Evolutionary conservation across 2,329 filamentous ascomycete species (phyloP), one percentile per base, ranked within the genome.

Genomic region (Diplocarpon rosae): DNA sequence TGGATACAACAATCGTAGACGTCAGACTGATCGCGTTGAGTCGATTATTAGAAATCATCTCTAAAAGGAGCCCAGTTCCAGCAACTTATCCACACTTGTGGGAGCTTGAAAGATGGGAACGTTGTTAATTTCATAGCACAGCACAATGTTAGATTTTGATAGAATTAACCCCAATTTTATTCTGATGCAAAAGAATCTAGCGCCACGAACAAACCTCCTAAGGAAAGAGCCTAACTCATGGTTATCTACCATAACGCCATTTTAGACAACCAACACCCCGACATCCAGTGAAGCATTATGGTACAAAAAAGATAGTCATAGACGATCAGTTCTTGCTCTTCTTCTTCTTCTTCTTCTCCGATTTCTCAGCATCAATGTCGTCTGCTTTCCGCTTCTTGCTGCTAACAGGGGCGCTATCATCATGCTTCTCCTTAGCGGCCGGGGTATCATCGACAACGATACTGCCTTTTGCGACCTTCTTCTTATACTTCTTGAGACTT

Each of bases 401-500:
- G 57, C 73, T 73, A 29, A 38, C 42, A 16, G 48, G 46, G 32
- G 49, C 39, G 17, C 29, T 55, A 31, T 53, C 54, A 29, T 52
- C 58, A 34, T 64, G 61, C 67, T 82, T 83, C 66, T 75, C 78
- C 47, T 73, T 67, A 70, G 84, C 83, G 54, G 76, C 71, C 33
- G 83, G 78, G 41, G 72, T 79, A 46, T 83, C 83, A 49, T 83
- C 75, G 11, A 68, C 66, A 55, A 72, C 72, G 52, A 87, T 67
- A 60, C 77, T 70, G 52, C 84, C 84, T 50, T 80, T 75, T 66
- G 85, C 83, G 54, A 78, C 78, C 72, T 87, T 87, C 63, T 80
- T 74, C 70, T 83, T 79, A 68, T 87, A 88, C 67, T 85, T 83
- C 68, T 77, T 78, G 43, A 84, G 75, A 7, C 80, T 83, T 47